These are phyloP conservation scores for Geosmithia putterillii DNA, from an alignment of 2,329 filamentous ascomycete species.

Conservation along the genomic window DNA sequence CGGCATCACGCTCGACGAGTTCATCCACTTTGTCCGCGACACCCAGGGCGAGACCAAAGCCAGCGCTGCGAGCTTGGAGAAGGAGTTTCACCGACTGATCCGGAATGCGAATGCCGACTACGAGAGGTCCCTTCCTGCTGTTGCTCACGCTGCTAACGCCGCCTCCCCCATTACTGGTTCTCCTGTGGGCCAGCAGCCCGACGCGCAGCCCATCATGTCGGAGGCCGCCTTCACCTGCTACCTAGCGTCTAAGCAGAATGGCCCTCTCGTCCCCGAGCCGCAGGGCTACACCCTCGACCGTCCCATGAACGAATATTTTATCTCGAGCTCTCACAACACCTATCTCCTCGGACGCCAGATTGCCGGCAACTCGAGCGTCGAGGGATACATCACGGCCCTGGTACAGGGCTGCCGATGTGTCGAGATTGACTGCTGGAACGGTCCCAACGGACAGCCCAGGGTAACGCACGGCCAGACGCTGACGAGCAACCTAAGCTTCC, in stretches of 20 bases:
- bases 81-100: slow-evolving; percentile 58
- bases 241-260: slow-evolving; percentile 62
- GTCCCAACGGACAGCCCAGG: slow-evolving; percentile 71
- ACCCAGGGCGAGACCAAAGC: slow-evolving; percentile 64
- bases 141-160: slow-evolving; percentile 10
- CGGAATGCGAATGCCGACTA: slow-evolving; percentile 29
- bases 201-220: slow-evolving; percentile 50
- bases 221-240: slow-evolving; percentile 69
- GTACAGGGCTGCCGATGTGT: slow-evolving; percentile 87
- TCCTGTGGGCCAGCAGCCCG: slow-evolving; percentile 20
- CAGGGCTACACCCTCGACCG: slow-evolving; percentile 57
- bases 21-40: slow-evolving; percentile 61
- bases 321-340: slow-evolving; percentile 97
- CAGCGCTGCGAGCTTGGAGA: slow-evolving; percentile 55
- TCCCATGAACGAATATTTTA: slow-evolving; percentile 92
- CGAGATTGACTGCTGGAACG: slow-evolving; percentile 98
- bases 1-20: slow-evolving; percentile 61
- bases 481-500: slow-evolving; percentile 80
- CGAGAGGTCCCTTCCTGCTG: slow-evolving; percentile 23
- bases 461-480: slow-evolving; percentile 86
- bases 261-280: slow-evolving; percentile 49
- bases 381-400: slow-evolving; percentile 85
- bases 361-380: slow-evolving; percentile 78
- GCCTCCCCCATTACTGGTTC: too few relatives aligned
- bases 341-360: slow-evolving; percentile 89